These are phyloP conservation scores for Cudoniella acicularis DNA, from an alignment of 495 filamentous ascomycete species.

Conservation along the genomic window DNA sequence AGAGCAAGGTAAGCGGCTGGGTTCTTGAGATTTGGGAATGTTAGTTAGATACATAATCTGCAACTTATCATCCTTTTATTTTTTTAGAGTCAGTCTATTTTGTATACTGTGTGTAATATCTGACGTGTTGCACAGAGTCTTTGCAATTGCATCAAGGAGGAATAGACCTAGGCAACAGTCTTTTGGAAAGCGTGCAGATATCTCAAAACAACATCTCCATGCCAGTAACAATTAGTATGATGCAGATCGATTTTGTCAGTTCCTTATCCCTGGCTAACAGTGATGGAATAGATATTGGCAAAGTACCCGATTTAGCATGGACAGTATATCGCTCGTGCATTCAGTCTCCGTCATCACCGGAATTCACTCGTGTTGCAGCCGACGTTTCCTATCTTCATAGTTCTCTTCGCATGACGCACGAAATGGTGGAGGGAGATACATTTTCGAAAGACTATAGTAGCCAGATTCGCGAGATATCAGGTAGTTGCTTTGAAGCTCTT, in stretches of 20 bases:
- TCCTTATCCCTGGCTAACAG: neutral
- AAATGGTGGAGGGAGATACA: neutral
- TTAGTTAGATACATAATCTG: neutral
- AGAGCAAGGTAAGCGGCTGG: neutral
- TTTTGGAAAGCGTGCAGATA: neutral
- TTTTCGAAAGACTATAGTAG: neutral
- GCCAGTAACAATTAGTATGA: neutral
- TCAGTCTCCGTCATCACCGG: neutral
- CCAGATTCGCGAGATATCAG: neutral
- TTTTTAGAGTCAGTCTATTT: neutral
- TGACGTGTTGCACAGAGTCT: neutral
- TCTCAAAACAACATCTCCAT: neutral
- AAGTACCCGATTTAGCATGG: neutral
- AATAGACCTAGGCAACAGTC: neutral
- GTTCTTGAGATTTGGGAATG: neutral
- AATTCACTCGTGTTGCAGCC: neutral
- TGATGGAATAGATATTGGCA: neutral
- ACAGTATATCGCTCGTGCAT: neutral
- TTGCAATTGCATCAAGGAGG: neutral
- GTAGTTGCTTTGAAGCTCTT: neutral
- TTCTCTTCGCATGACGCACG: neutral
- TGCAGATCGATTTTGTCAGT: neutral
- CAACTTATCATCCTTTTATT: neutral
- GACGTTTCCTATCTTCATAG: neutral
- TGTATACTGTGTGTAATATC: neutral